Percentiles rank a stretch among this genome's conserved stretches.
These are phyloP conservation scores for Eremochloa ophiuroides DNA, from an alignment of 176 grass and related monocot species.

Conservation along the genomic window DNA sequence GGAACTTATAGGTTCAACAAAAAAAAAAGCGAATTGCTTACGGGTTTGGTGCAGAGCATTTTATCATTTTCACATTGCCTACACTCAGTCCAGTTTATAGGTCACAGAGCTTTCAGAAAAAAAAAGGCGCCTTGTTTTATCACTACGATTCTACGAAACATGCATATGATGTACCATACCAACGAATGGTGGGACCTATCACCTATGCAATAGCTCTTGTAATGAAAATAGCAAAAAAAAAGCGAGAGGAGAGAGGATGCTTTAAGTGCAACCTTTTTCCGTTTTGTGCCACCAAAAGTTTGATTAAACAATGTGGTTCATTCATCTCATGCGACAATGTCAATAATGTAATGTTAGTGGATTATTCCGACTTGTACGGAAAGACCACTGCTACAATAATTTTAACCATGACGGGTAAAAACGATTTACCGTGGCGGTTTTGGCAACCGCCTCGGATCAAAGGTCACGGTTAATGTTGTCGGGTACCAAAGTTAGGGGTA, in stretches of 20 bases:
- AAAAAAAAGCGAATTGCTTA: no score
- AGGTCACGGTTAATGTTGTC: no score
- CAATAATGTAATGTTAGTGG: not conserved
- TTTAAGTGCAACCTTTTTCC: not conserved
- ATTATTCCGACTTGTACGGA: not conserved
- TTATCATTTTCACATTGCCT: not conserved
- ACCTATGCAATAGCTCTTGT: not conserved
- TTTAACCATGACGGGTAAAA: no score
- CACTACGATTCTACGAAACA: not conserved
- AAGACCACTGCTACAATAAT: no score
- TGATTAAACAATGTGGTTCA: not conserved
- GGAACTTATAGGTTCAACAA: no score
- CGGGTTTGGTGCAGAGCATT: not conserved
- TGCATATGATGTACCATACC: slow-evolving; percentile 4
- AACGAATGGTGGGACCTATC: not conserved
- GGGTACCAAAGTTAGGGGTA: no score
- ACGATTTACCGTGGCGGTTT: no score
- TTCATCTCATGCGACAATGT: slow-evolving; percentile 5
- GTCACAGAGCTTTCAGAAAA: not conserved
- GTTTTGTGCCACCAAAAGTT: not conserved
- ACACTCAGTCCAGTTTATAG: not conserved
- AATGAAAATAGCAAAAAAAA: not conserved
- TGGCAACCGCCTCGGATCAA: no score
- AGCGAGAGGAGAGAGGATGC: not conserved
- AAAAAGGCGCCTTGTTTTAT: not conserved